phyloP scores from a whole-genome alignment of 495 filamentous ascomycete genomes.

The Lepidopterella palustris region DNA sequence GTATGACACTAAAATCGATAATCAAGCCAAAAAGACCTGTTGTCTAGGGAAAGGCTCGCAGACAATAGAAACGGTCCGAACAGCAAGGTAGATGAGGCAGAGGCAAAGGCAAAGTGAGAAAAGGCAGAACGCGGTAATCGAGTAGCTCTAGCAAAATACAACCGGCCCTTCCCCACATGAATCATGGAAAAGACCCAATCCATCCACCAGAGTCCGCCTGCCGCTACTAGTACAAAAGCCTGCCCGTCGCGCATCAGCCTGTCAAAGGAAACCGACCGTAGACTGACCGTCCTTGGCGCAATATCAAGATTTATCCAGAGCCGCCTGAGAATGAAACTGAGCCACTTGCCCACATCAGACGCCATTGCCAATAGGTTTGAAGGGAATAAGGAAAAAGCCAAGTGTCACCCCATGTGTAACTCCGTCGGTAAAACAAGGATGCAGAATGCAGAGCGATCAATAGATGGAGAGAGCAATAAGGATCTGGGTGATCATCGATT shows the following conservation, averaged over 20 bases:
- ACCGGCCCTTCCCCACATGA: background rate
- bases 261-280: background rate
- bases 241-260: background rate
- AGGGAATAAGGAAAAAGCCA: background rate
- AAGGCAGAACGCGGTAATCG: background rate
- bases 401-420: background rate
- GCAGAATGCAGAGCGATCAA: conserved; percentile 1
- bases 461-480: background rate
- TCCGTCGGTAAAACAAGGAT: background rate
- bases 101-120: no score
- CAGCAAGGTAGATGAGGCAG: no score
- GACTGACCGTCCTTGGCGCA: background rate
- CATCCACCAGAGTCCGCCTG: background rate
- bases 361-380: background rate
- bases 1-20: no score
- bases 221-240: conserved; percentile 3
- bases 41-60: no score
- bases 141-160: background rate
- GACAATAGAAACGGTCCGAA: no score
- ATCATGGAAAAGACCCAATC: background rate
- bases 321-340: background rate
- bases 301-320: background rate
- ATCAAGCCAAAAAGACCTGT: no score
- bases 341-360: background rate
- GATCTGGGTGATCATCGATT: background rate